A percentile compares a stretch with the other conserved stretches of the same genome.
Conservation (phyloP, 768 basidiomycete genomes). For the Xanthoconium stramineum region DNA sequence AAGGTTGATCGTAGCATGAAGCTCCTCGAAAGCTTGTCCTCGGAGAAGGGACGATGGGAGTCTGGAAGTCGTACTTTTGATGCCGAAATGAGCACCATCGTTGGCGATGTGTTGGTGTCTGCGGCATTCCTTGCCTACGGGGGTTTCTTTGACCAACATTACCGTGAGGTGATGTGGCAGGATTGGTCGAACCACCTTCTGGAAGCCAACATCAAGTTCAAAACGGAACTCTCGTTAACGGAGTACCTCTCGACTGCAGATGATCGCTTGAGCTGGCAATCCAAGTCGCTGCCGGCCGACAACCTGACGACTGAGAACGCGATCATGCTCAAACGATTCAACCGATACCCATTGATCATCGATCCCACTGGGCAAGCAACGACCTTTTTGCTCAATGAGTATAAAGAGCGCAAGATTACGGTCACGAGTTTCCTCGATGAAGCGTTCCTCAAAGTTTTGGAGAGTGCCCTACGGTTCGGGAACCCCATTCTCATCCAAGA, state of each 20-base stretch:
- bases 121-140: conserved; percentile 96
- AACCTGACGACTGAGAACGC: conserved; percentile 97
- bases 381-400: conserved; percentile 89
- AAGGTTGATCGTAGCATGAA: conserved; percentile 98
- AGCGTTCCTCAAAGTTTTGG: conserved; percentile 96
- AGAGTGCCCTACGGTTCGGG: conserved; percentile 98
- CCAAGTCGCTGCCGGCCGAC: conserved; percentile 92
- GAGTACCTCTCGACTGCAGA: conserved; percentile 98
- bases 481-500: conserved; percentile 97
- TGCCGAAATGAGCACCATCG: conserved; percentile 97
- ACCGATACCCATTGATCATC: conserved; percentile 95
- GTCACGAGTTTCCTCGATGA: conserved; percentile 99
- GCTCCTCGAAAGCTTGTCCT: conserved; percentile 88
- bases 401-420: conserved; percentile 94
- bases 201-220: conserved; percentile 90
- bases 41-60: conserved; percentile 94
- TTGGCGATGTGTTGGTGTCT: conserved; percentile 93
- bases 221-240: conserved; percentile 85
- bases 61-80: conserved; percentile 93
- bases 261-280: conserved; percentile 93
- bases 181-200: conserved; percentile 88
- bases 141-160: conserved; percentile 98
- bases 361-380: conserved; percentile 98
- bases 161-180: conserved; percentile 96
- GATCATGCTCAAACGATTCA: conserved; percentile 99